These are phyloP conservation scores for Hansfordia pulvinata DNA, from an alignment of 2,329 filamentous ascomycete genomes.

Conservation along the genomic window DNA sequence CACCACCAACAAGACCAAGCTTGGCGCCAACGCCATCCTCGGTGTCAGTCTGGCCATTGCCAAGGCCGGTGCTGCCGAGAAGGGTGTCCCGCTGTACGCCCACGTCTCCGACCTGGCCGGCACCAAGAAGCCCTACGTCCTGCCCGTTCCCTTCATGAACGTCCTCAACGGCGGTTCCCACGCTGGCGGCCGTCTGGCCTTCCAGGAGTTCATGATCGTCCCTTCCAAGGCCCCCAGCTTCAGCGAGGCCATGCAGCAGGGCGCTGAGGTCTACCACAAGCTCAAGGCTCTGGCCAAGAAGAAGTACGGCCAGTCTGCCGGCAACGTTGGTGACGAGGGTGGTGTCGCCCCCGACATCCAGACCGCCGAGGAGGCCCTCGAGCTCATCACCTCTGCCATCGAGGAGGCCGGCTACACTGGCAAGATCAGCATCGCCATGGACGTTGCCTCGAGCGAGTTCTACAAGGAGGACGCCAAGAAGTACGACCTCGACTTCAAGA, in stretches of 20 bases:
- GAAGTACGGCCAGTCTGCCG: conserved; percentile 97
- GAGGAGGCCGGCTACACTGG: conserved; percentile 92
- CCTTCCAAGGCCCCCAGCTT: conserved; percentile 78
- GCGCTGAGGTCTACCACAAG: conserved; percentile 95
- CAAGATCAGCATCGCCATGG: conserved; percentile 97
- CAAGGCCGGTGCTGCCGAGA: conserved; percentile 82
- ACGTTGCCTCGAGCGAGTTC: conserved; percentile 98
- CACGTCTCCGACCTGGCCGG: conserved; percentile 79
- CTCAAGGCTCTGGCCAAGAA: conserved; percentile 96
- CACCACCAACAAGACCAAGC: conserved; percentile 74
- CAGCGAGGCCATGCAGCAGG: conserved; percentile 91
- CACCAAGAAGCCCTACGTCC: conserved; percentile 84
- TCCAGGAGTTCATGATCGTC: conserved; percentile 96
- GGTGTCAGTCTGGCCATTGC: conserved; percentile 75
- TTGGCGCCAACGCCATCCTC: conserved; percentile 80
- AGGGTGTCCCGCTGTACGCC: conserved; percentile 75
- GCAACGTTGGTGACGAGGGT: conserved; percentile 98
- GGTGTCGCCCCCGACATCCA: conserved; percentile 99
- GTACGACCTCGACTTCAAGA: conserved; percentile 99
- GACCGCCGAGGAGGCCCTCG: conserved; percentile 89
- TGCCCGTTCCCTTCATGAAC: conserved; percentile 88
- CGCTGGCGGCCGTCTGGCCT: conserved; percentile 88
- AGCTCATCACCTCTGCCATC: conserved; percentile 89
- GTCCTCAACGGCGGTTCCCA: conserved; percentile 89
- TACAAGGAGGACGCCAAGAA: conserved; percentile 97